Evolutionary conservation across 345 rosid genomes (phyloP), one percentile per base, ranked within the genome.

Genomic region (Rhizophora mangle): DNA sequence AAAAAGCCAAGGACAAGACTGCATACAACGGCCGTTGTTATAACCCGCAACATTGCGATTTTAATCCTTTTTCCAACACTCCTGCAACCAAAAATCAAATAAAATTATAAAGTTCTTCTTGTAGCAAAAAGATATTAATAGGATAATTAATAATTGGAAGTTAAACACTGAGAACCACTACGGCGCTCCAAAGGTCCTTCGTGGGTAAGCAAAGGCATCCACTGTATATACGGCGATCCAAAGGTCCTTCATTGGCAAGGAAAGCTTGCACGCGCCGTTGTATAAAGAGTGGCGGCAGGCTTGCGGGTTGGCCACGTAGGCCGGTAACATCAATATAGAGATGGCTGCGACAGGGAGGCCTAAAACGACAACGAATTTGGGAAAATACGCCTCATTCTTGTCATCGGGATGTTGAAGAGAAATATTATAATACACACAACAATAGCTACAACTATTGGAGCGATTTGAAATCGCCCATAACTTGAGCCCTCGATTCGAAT

Each of bases 401-500:
- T 95, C 99, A 72, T 95, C 99, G 0, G 99, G 99, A 60, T 95
- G 99, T 88, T 95, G 99, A 90, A 90, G 62, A 95, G 63, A 77
- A 92, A 85, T 34, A 95, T 98, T 67, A 89, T 67, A 67, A 92
- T 80, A 82, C 98, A 90, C 30, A 95, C 91, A 26, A 95, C 91
- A 59, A 90, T 80, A 60, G 99, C 99, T 59, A 92, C 97, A 76
- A 92, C 88, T 80, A 92, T 88, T 78, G 90, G 88, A 80, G 99
- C 97, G 88, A 95, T 96, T 95, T 95, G 74, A 92, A 95, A 85
- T 95, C 99, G 81, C 98, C 92, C 99, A 95, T 95, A 66, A 79
- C 37, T 76, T 36, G 20, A 19, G 68, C 67, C 73, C 77, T 62
- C 72, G 75, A 73, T 66, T 79, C 64, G 77, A 79, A 70, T 60